These are phyloP conservation scores for Phalaenopsis aphrodite DNA, from an alignment of 106 monocot genomes.

Conservation along the genomic window DNA sequence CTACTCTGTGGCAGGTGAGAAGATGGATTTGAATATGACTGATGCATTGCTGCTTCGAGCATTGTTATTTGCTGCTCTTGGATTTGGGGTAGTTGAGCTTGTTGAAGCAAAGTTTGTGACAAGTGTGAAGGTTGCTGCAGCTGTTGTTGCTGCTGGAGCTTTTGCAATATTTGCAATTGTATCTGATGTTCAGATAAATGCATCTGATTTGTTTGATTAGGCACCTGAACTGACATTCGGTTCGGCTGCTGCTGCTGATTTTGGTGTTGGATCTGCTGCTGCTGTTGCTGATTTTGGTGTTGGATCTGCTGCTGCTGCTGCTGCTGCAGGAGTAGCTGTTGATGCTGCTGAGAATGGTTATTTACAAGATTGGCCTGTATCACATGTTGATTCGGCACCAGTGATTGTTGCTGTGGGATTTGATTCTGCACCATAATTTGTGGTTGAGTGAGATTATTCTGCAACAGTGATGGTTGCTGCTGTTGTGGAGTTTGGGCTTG, in stretches of 20 bases:
- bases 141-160: slow-evolving; percentile 48
- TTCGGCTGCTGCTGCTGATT: slow-evolving; percentile 31
- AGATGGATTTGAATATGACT: slow-evolving; percentile 24
- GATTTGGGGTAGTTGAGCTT: slow-evolving; percentile 33
- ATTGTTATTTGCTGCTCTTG: slow-evolving; percentile 56
- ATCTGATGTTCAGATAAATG: slow-evolving; percentile 55
- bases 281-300: slow-evolving; percentile 41
- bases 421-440: slow-evolving; percentile 22
- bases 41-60: slow-evolving; percentile 34
- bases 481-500: neutral
- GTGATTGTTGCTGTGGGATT: slow-evolving; percentile 3
- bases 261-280: slow-evolving; percentile 26
- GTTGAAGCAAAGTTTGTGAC: slow-evolving; percentile 34
- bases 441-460: slow-evolving; percentile 19
- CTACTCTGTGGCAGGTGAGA: slow-evolving; percentile 33
- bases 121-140: slow-evolving; percentile 41
- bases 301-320: slow-evolving; percentile 25
- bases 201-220: slow-evolving; percentile 36
- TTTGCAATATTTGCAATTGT: slow-evolving; percentile 59
- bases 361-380: neutral
- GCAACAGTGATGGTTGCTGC: neutral
- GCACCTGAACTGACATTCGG: slow-evolving; percentile 26
- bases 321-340: slow-evolving; percentile 4
- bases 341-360: slow-evolving; percentile 7
- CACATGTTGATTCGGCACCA: slow-evolving; percentile 8